Conservation (phyloP, 1,284 basidiomycete genomes). For the Pseudozyma tsukubaensis region DNA sequence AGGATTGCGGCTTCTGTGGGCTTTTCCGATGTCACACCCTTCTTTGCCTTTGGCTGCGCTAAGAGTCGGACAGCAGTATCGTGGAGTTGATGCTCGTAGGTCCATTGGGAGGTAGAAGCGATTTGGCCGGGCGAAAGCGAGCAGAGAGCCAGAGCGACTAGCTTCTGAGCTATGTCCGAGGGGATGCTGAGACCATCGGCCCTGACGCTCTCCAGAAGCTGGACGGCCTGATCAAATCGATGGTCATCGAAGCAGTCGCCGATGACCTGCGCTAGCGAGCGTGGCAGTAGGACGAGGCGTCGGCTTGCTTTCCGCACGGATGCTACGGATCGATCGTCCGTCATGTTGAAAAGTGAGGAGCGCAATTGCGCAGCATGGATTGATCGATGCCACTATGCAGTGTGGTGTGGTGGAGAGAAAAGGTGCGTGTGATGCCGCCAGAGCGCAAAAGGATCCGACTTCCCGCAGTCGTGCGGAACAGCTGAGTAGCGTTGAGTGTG, state of each 20-base stretch:
- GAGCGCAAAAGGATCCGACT: background rate
- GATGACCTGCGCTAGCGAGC: conserved; percentile 28
- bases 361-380: background rate
- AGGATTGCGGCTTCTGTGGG: conserved; percentile 31
- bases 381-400: background rate
- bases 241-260: conserved; percentile 50
- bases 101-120: conserved; percentile 38
- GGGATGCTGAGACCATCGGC: conserved; percentile 17
- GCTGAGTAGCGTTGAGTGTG: no score
- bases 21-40: conserved; percentile 14
- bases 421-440: background rate
- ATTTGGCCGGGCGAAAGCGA: conserved; percentile 29
- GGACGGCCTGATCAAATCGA: conserved; percentile 44
- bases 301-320: conserved; percentile 10
- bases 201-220: conserved; percentile 35
- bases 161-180: conserved; percentile 23
- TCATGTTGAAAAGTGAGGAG: conserved; percentile 9
- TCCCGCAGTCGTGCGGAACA: background rate
- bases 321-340: conserved; percentile 13
- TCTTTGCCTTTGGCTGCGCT: conserved; percentile 13
- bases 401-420: background rate
- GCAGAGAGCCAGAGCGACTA: conserved; percentile 46
- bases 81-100: conserved; percentile 31
- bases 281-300: conserved; percentile 10
- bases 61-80: conserved; percentile 19